Evolutionary conservation across 2,329 filamentous ascomycete species (phyloP).

Genomic region (Pseudopithomyces chartarum): DNA sequence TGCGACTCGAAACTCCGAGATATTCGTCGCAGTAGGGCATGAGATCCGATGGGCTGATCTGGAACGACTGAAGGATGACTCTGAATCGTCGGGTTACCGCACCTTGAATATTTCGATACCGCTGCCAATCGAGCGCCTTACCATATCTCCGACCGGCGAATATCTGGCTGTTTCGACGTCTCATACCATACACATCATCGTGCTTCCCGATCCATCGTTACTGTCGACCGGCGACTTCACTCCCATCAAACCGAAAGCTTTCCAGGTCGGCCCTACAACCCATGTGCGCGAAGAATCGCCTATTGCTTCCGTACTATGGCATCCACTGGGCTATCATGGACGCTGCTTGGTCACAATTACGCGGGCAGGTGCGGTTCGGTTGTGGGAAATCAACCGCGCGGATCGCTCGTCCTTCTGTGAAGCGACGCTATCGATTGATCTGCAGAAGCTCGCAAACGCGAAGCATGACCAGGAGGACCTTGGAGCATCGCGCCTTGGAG

Average conservation of each 20-base stretch:
- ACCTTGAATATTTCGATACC: slow-evolving; percentile 76
- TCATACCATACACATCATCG: slow-evolving; percentile 84
- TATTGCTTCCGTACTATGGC: slow-evolving; percentile 84
- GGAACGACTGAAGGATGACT: slow-evolving; percentile 71
- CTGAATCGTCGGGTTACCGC: slow-evolving; percentile 31
- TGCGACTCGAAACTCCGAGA: slow-evolving; percentile 79
- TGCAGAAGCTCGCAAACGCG: slow-evolving; percentile 87
- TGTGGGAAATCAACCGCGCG: slow-evolving; percentile 87
- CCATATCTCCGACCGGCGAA: slow-evolving; percentile 80
- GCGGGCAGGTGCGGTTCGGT: slow-evolving; percentile 80
- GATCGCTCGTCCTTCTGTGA: slow-evolving; percentile 87
- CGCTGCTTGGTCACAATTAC: slow-evolving; percentile 87
- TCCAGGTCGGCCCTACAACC: slow-evolving; percentile 88
- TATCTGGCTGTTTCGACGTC: slow-evolving; percentile 85
- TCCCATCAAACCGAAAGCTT: slow-evolving; percentile 80
- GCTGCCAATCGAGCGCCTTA: slow-evolving; percentile 81
- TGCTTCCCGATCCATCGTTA: slow-evolving; percentile 81
- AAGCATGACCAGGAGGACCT: slow-evolving; percentile 83
- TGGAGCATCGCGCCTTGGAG: slow-evolving; percentile 72
- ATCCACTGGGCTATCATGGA: slow-evolving; percentile 83
- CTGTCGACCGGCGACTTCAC: slow-evolving; percentile 70
- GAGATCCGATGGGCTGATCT: slow-evolving; percentile 93
- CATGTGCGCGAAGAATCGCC: slow-evolving; percentile 86
- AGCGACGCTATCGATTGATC: slow-evolving; percentile 80
- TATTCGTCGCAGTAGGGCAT: slow-evolving; percentile 86